Percentiles rank a stretch among this genome's conserved stretches.
phyloP scores from a whole-genome alignment of 108 stramenopile species.

The Ochromonas danica region DNA sequence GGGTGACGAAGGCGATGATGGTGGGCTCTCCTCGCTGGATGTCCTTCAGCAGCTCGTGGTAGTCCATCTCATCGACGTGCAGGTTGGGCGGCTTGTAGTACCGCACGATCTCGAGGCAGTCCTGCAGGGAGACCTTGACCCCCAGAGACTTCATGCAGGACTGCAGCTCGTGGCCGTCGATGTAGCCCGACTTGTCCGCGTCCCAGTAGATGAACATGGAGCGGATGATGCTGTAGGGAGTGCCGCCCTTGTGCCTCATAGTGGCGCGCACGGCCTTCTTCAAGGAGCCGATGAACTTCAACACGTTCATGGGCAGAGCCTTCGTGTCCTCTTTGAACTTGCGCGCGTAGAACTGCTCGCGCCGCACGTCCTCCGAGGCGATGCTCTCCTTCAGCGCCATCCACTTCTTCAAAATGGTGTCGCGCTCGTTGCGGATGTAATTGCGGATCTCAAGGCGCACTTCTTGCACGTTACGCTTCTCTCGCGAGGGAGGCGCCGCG shows the following conservation, averaged over 20 bases:
- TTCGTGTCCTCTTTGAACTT: not conserved
- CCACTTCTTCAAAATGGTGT: slow-evolving; percentile 33
- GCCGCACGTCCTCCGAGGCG: not conserved
- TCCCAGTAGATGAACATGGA: slow-evolving; percentile 35
- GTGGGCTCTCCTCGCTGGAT: slow-evolving; percentile 19
- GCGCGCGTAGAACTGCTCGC: not conserved
- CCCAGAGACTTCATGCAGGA: not conserved
- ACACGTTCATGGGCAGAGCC: not conserved
- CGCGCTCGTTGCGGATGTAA: slow-evolving; percentile 31
- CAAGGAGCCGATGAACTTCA: slow-evolving; percentile 18
- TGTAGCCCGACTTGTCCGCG: slow-evolving; percentile 25
- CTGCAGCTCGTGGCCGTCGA: not conserved
- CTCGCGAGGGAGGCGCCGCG: too few species aligned
- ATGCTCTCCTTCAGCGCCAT: slow-evolving; percentile 19
- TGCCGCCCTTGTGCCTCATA: slow-evolving; percentile 10
- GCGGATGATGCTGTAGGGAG: slow-evolving; percentile 31
- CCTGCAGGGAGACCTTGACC: not conserved
- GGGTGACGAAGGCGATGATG: not conserved
- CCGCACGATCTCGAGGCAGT: not conserved
- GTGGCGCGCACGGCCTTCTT: slow-evolving; percentile 19
- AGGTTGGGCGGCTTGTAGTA: too few species aligned
- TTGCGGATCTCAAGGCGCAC: slow-evolving; percentile 6
- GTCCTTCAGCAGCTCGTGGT: not conserved
- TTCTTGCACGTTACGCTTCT: too few species aligned
- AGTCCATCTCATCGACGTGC: slow-evolving; percentile 11